Base-by-base conservation (phyloP, 2,329 filamentous ascomycete species). In the Exserohilum turcica region DNA sequence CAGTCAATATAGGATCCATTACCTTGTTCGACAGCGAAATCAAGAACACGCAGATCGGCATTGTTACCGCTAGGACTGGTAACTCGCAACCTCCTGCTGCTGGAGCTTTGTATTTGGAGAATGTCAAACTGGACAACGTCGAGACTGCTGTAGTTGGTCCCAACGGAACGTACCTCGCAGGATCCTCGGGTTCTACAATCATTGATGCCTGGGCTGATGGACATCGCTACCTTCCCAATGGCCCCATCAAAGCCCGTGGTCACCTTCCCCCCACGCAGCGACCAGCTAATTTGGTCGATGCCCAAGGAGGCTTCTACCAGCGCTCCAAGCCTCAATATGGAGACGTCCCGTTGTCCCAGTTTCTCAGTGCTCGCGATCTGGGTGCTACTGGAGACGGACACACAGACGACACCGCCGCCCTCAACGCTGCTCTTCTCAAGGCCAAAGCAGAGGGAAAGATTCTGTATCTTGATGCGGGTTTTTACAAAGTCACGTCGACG, bases 331-430 rank as follows among this genome's bases (percentile, higher is more conserved):
- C 78, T 2, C 73, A 77, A 36, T 80, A 79, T 43, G 72, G 68
- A 27, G 48, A 59, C 6, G 54, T 89, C 0, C 75, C 85, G 0
- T 80, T 80, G 7, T 82, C 80, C 48, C 82, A 81, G 10, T 94
- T 96, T 66, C 75, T 92, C 58, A 65, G 59, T 33, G 67, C 62
- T 21, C 63, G 68, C 18, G 72, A 76, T 48, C 72, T 75, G 43
- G 79, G 75, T 43, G 91, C 90, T 65, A 89, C 85, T 74, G 92
- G 92, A 65, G 91, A 97, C 69, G 93, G 92, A 33, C 74, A 88
- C 87, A n/a, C 68, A 3, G 93, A 97, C 65, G 92, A 96, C 63
- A 96, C 92, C 2, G 84, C 81, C 3, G 88, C 86, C 6, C 86
- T 94, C 63, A 91, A 96, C 71, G 82, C 83, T 49, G 79, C 91